A percentile compares a stretch with the other conserved stretches of the same genome.
Conservation (phyloP, 139 green algal genomes). For the Micractinium conductrix region DNA sequence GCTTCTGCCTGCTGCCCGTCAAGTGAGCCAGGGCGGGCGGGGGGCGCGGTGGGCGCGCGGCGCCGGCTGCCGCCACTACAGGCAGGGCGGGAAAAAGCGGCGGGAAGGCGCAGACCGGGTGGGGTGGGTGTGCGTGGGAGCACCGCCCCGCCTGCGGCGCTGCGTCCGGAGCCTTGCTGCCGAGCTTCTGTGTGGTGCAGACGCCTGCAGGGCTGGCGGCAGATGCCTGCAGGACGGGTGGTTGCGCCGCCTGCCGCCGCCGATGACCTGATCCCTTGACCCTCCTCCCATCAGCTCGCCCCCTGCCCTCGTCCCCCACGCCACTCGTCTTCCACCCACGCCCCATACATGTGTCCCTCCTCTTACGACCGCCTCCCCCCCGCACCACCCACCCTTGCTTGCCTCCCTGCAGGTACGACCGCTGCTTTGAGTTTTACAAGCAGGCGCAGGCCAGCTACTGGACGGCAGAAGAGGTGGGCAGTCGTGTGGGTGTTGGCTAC, state of each 20-base stretch:
- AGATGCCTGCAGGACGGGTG: no score
- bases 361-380: neutral
- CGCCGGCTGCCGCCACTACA: no score
- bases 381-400: neutral
- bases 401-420: slow-evolving; percentile 22
- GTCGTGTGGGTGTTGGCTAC: no score
- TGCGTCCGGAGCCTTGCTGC: no score
- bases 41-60: no score
- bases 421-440: slow-evolving; percentile 80
- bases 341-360: neutral
- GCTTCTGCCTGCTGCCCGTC: slow-evolving; percentile 53
- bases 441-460: slow-evolving; percentile 78
- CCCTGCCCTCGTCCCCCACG: neutral
- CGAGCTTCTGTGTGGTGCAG: no score
- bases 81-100: neutral
- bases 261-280: no score
- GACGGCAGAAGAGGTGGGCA: slow-evolving; percentile 85
- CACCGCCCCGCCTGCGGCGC: no score
- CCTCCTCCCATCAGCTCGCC: neutral
- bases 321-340: neutral
- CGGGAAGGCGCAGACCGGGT: no score
- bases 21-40: slow-evolving; percentile 34
- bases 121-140: no score
- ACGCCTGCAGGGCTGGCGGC: no score
- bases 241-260: no score